Conservation (phyloP, 2,329 filamentous ascomycete species). For the Epichloe gansuensis region DNA sequence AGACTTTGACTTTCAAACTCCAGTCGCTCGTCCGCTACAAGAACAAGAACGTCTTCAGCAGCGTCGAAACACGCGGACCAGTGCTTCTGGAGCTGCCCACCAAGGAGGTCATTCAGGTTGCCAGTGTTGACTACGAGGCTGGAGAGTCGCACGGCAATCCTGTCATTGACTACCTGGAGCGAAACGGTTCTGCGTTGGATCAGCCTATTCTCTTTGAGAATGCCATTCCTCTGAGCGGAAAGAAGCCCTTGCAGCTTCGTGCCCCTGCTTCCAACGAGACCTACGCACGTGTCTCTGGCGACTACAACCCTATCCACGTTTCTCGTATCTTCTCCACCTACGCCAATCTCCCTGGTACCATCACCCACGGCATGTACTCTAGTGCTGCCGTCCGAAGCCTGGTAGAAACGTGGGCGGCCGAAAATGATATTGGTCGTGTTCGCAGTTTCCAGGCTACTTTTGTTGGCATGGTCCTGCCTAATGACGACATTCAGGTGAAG, state of each 20-base stretch:
- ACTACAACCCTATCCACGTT: slow-evolving; percentile 98
- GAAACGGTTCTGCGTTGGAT: slow-evolving; percentile 83
- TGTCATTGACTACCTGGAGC: slow-evolving; percentile 88
- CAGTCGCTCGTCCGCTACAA: slow-evolving; percentile 88
- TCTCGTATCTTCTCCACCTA: slow-evolving; percentile 94
- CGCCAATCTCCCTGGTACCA: slow-evolving; percentile 88
- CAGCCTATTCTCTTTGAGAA: slow-evolving; percentile 97
- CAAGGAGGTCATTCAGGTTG: slow-evolving; percentile 94
- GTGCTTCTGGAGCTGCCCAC: slow-evolving; percentile 89
- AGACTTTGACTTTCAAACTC: slow-evolving; percentile 92
- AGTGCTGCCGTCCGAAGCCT: slow-evolving; percentile 91
- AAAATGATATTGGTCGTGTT: slow-evolving; percentile 95
- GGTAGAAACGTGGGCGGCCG: slow-evolving; percentile 96
- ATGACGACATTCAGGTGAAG: slow-evolving; percentile 89
- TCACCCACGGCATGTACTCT: slow-evolving; percentile 99
- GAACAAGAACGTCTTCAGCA: slow-evolving; percentile 85
- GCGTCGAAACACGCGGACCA: slow-evolving; percentile 81
- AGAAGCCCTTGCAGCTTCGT: slow-evolving; percentile 74
- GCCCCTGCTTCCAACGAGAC: slow-evolving; percentile 95
- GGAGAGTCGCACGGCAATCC: slow-evolving; percentile 89
- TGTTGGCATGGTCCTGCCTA: slow-evolving; percentile 97
- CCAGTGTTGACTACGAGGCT: slow-evolving; percentile 91
- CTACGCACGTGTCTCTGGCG: slow-evolving; percentile 91
- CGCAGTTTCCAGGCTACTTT: slow-evolving; percentile 93
- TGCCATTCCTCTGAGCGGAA: slow-evolving; percentile 86